Conservation (phyloP, 495 filamentous ascomycete genomes). For the Xylaria intraflava region DNA sequence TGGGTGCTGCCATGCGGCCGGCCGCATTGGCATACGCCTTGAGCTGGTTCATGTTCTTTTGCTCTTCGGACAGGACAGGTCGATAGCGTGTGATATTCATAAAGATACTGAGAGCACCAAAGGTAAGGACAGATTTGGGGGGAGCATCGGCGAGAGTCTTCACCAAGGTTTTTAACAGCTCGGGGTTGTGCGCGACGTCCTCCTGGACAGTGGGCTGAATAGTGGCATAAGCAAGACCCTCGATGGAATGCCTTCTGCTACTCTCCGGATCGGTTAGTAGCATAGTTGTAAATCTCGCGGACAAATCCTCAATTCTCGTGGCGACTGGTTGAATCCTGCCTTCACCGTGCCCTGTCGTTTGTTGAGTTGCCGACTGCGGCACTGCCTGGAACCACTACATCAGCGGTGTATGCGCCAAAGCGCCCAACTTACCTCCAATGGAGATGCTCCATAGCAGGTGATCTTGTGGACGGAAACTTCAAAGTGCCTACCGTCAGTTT, state of each 20-base stretch:
- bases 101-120: constrained; percentile 78
- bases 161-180: constrained; percentile 62
- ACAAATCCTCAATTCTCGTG: constrained; percentile 62
- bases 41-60: constrained; percentile 81
- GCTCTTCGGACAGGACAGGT: constrained; percentile 76
- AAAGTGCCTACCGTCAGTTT: constrained; percentile 57
- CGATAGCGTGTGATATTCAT: constrained; percentile 75
- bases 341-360: constrained; percentile 38
- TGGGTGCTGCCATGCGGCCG: constrained; percentile 51
- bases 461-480: constrained; percentile 14
- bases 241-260: constrained; percentile 61
- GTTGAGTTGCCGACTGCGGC: constrained; percentile 23
- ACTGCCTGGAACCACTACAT: constrained; percentile 48
- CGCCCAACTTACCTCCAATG: constrained; percentile 14
- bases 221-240: constrained; percentile 89
- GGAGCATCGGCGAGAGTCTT: constrained; percentile 53
- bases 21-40: constrained; percentile 88
- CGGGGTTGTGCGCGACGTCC: constrained; percentile 56
- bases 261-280: constrained; percentile 56
- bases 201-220: constrained; percentile 79
- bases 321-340: constrained; percentile 40
- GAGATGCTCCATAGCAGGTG: constrained; percentile 16
- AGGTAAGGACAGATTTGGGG: constrained; percentile 63
- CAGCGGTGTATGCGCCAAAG: constrained; percentile 27
- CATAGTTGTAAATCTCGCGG: constrained; percentile 70